A percentile compares a stretch with the other conserved stretches of the same genome.
Conservation (phyloP, 108 stramenopile genomes). For the Nitzschia palea region DNA sequence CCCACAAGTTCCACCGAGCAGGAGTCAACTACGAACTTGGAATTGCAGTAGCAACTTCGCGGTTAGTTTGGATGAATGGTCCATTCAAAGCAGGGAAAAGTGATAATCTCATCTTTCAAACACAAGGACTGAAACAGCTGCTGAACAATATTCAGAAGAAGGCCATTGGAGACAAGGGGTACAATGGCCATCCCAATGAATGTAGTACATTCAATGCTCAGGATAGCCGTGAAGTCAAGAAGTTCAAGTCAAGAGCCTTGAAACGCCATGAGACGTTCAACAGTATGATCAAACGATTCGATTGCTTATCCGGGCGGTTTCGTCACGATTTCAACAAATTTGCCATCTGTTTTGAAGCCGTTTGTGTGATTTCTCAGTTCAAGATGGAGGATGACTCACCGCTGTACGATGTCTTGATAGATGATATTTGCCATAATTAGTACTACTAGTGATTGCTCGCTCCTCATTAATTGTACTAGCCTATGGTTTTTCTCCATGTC, state of each 20-base stretch:
- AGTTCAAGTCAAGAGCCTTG: conserved; percentile 20
- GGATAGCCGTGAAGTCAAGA: background rate
- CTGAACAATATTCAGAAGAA: background rate
- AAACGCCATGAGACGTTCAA: conserved; percentile 25
- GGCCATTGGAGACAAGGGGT: conserved; percentile 29
- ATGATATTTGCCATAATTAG: too few species aligned
- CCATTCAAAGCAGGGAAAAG: conserved; percentile 34
- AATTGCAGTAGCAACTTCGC: background rate
- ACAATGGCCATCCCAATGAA: background rate
- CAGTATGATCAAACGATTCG: conserved; percentile 11
- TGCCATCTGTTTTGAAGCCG: conserved; percentile 14
- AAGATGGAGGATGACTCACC: conserved; percentile 14
- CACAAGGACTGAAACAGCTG: background rate
- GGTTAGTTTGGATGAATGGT: conserved; percentile 45
- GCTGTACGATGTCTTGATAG: conserved; percentile 15
- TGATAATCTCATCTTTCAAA: conserved; percentile 34
- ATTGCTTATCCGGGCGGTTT: conserved; percentile 1
- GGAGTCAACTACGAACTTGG: conserved; percentile 22
- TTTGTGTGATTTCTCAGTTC: conserved; percentile 21
- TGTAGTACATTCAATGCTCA: background rate
- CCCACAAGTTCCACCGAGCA: conserved; percentile 11
- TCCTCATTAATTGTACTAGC: too few species aligned
- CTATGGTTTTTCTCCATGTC: too few species aligned
- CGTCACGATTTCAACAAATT: conserved; percentile 3
- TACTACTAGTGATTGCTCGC: too few species aligned